Conservation (phyloP, 768 basidiomycete genomes). For the Hygrophorus pudorinus region DNA sequence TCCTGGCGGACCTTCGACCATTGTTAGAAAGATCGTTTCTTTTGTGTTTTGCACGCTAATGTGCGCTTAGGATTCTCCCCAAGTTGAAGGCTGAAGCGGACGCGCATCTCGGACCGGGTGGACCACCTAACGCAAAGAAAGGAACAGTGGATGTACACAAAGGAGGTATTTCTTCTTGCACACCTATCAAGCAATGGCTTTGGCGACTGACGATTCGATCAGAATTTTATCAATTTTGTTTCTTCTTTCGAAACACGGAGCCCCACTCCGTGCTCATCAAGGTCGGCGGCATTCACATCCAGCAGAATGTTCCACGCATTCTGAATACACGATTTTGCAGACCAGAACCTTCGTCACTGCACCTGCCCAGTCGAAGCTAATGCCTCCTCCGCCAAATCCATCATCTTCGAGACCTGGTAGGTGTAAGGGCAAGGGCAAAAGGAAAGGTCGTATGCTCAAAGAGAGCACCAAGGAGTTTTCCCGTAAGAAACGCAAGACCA, state of each 20-base stretch:
- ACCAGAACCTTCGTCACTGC: slow-evolving; percentile 29
- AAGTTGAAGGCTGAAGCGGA: slow-evolving; percentile 57
- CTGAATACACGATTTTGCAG: slow-evolving; percentile 13
- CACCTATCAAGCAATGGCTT: not conserved
- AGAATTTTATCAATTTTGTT: slow-evolving; percentile 89
- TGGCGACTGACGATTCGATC: not conserved
- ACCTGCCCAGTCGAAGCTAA: slow-evolving; percentile 8
- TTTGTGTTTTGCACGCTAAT: not conserved
- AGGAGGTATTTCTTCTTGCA: slow-evolving; percentile 46
- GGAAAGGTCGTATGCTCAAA: slow-evolving; percentile 8
- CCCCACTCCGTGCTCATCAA: slow-evolving; percentile 77
- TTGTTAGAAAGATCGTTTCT: slow-evolving; percentile 27
- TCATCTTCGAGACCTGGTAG: slow-evolving; percentile 7
- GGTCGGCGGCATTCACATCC: slow-evolving; percentile 29
- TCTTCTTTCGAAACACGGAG: slow-evolving; percentile 77
- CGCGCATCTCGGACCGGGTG: slow-evolving; percentile 27
- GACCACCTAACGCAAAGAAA: slow-evolving; percentile 40
- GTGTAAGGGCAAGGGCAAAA: slow-evolving; percentile 8
- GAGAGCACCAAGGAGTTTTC: not conserved
- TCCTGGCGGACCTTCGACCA: slow-evolving; percentile 70
- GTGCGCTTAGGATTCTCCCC: slow-evolving; percentile 43
- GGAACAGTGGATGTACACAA: slow-evolving; percentile 75
- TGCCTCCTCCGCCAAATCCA: not conserved
- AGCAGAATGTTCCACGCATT: not conserved
- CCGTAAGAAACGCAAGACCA: slow-evolving; percentile 22